Evolutionary conservation across 2,329 filamentous ascomycete species (phyloP).

Genomic region (Alternaria triticina): DNA sequence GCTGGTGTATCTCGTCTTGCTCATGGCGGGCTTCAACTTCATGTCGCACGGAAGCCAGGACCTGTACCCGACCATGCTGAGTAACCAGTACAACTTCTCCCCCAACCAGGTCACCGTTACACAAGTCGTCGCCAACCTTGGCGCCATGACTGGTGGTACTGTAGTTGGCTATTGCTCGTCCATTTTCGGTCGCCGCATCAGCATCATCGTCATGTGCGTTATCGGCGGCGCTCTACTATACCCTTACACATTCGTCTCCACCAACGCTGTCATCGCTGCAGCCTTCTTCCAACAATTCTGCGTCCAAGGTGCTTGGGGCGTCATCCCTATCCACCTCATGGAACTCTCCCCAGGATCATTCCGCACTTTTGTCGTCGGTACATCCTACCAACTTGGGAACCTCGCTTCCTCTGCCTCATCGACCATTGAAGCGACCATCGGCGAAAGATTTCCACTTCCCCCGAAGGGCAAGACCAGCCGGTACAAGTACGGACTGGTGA

Average conservation of each 20-base stretch:
- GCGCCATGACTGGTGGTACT: conserved; percentile 57
- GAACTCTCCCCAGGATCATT: conserved; percentile 76
- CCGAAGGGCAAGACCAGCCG: conserved; percentile 49
- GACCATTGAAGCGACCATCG: conserved; percentile 78
- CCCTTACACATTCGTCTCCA: conserved; percentile 75
- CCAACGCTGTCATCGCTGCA: conserved; percentile 71
- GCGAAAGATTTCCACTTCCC: conserved; percentile 74
- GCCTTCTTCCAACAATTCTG: conserved; percentile 76
- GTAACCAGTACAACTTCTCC: conserved; percentile 64
- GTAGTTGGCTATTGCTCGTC: conserved; percentile 54
- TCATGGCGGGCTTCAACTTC: conserved; percentile 93
- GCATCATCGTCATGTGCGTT: conserved; percentile 58
- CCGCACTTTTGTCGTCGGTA: conserved; percentile 76
- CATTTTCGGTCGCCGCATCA: conserved; percentile 56
- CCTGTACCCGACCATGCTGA: conserved; percentile 65
- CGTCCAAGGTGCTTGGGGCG: conserved; percentile 53
- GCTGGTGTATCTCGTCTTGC: conserved; percentile 78
- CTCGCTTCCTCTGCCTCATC: conserved; percentile 72
- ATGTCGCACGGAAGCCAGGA: conserved; percentile 82
- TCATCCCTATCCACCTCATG: conserved; percentile 72
- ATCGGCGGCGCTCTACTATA: conserved; percentile 80
- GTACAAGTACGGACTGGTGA: conserved; percentile 76
- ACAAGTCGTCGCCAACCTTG: conserved; percentile 58
- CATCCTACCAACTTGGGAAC: conserved; percentile 79
- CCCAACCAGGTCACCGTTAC: conserved; percentile 56